Conservation (phyloP, 1,284 basidiomycete species). For the Peniophora sp. region DNA sequence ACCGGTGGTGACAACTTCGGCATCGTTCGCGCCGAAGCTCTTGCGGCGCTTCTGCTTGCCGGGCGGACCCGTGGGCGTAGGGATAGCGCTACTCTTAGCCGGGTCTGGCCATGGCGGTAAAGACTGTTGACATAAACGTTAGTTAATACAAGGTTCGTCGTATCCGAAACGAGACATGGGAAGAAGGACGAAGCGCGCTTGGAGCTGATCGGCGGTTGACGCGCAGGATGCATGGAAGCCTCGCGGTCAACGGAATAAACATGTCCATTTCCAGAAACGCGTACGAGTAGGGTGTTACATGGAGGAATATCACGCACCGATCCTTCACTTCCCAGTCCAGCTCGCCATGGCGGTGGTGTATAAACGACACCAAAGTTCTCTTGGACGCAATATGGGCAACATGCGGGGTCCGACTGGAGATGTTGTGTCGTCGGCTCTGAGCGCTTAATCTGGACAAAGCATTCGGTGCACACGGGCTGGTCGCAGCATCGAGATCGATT, state of each 20-base stretch:
- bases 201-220: not conserved
- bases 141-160: constrained; percentile 4
- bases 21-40: constrained; percentile 67
- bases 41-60: constrained; percentile 71
- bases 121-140: constrained; percentile 15
- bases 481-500: constrained; percentile 97
- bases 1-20: constrained; percentile 90
- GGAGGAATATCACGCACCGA: constrained; percentile 33
- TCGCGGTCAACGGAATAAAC: constrained; percentile 5
- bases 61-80: constrained; percentile 26
- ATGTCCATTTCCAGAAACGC: constrained; percentile 1
- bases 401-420: constrained; percentile 87
- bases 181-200: not conserved
- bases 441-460: constrained; percentile 98
- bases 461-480: constrained; percentile 98
- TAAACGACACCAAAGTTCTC: constrained; percentile 95
- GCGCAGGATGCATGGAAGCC: not conserved
- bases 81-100: constrained; percentile 27
- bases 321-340: constrained; percentile 66
- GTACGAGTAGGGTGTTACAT: not conserved
- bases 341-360: constrained; percentile 72
- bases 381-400: constrained; percentile 96
- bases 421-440: constrained; percentile 90
- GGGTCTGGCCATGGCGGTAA: constrained; percentile 43
- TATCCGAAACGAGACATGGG: constrained; percentile 2